Evolutionary conservation across 345 rosid species (phyloP), one percentile per base, ranked within the genome.

Genomic region (Mallotus nudiflorus): DNA sequence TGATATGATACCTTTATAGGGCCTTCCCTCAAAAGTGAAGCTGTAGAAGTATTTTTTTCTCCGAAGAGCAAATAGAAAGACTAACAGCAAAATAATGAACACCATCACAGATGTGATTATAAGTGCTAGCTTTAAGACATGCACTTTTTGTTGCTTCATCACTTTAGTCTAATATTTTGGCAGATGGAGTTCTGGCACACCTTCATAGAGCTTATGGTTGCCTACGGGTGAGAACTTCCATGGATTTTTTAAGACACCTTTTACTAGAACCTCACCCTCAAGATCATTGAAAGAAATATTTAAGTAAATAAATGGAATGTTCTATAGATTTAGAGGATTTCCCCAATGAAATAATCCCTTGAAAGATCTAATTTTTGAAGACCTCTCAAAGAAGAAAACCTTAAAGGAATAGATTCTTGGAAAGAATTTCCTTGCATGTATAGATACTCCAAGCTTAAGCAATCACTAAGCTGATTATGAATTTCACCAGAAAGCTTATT

Each of bases 281-380:
- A n/a, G n/a, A n/a, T n/a, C n/a, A n/a, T n/a, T n/a, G n/a, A n/a
- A 73, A 52, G 90, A 83, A 9, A 78, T 56, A 58, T 82, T 71
- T 49, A 75, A 69, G 2, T 22, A 39, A 0, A 78, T 55, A 6
- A 67, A 61, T 0, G 0, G 27, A 28, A 76, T 35, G 2, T 22
- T 14, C 27, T 56, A 51, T 0, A 83, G 14, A n/a, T 46, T 62
- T 19, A 40, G 16, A 1, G 84, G 84, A 52, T 81, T 77, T 35
- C 50, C 13, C 1, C 81, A n/a, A n/a, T n/a, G n/a, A n/a, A n/a
- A n/a, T n/a, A n/a, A n/a, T n/a, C n/a, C n/a, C n/a, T n/a, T n/a
- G n/a, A n/a, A n/a, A n/a, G n/a, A n/a, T n/a, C n/a, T n/a, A n/a
- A n/a, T n/a, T n/a, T n/a, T n/a, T n/a, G n/a, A n/a, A n/a, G n/a